phyloP scores from a whole-genome alignment of 2,329 filamentous ascomycete species.

The Fusarium sp. region DNA sequence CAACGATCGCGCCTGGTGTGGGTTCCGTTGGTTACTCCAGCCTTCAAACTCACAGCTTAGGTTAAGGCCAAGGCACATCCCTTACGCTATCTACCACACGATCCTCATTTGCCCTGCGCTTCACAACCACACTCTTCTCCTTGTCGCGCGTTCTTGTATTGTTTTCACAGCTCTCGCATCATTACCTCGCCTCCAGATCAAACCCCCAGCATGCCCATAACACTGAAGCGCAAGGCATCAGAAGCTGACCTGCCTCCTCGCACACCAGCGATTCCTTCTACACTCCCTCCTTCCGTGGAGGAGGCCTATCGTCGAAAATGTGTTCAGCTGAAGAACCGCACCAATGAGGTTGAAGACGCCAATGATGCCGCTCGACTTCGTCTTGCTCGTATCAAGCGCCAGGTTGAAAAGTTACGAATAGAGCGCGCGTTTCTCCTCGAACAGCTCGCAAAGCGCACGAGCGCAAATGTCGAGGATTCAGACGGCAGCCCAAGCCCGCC shows the following conservation, averaged over 20 bases:
- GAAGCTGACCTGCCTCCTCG: constrained; percentile 48
- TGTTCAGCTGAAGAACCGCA: constrained; percentile 90
- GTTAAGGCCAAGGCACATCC: constrained; percentile 25
- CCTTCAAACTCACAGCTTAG: constrained; percentile 9
- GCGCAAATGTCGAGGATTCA: constrained; percentile 78
- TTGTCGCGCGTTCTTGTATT: background rate
- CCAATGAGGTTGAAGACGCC: constrained; percentile 89
- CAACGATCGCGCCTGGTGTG: constrained; percentile 19
- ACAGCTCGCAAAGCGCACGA: constrained; percentile 77
- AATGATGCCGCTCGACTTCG: constrained; percentile 86
- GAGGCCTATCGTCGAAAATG: constrained; percentile 97
- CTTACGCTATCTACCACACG: constrained; percentile 21
- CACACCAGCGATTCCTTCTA: constrained; percentile 61
- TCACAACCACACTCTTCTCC: constrained; percentile 1
- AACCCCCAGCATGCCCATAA: constrained; percentile 43
- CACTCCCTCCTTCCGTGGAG: constrained; percentile 88
- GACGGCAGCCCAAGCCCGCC: constrained; percentile 83
- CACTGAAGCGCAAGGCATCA: constrained; percentile 48
- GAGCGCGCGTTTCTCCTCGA: constrained; percentile 81
- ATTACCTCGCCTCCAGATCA: constrained; percentile 11
- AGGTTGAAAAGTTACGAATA: constrained; percentile 90
- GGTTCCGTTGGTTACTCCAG: constrained; percentile 32
- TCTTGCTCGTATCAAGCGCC: constrained; percentile 81
- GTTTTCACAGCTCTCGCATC: constrained; percentile 1
- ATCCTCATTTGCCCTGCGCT: background rate